Conservation (phyloP, 345 rosid species). For the Acer saccharum region DNA sequence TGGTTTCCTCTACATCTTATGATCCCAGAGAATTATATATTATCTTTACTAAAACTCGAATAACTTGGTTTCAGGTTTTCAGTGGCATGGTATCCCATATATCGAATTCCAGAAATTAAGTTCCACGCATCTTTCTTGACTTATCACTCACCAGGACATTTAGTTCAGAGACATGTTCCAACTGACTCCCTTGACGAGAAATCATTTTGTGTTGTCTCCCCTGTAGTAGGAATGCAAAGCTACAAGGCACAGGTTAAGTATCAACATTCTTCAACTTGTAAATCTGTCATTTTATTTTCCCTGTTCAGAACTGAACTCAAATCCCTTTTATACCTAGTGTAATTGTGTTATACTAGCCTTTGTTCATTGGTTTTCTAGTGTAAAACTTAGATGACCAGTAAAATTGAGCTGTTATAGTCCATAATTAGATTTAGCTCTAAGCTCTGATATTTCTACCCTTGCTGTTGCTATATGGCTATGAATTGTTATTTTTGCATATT, state of each 20-base stretch:
- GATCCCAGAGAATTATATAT: neutral
- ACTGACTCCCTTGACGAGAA: constrained; percentile 13
- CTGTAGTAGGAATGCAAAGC: constrained; percentile 33
- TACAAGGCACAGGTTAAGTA: constrained; percentile 25
- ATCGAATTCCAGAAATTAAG: constrained; percentile 29
- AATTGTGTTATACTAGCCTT: neutral
- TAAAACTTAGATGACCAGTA: neutral
- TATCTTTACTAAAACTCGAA: neutral
- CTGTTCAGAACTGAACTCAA: neutral
- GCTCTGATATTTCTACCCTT: neutral
- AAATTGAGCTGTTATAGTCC: neutral
- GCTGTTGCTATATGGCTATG: neutral
- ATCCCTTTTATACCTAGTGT: neutral
- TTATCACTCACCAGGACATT: constrained; percentile 29
- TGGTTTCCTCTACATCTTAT: neutral
- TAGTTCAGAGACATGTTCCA: constrained; percentile 4
- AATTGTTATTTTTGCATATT: neutral
- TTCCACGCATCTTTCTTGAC: constrained; percentile 36
- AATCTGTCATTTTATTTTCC: neutral
- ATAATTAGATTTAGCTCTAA: neutral
- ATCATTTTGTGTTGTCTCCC: constrained; percentile 12
- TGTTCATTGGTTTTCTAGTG: neutral
- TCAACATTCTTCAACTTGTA: neutral
- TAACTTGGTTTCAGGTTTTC: constrained; percentile 28
- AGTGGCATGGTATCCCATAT: constrained; percentile 42